Evolutionary conservation across 345 rosid genomes (phyloP).

Genomic region (Eutrema japonicum): DNA sequence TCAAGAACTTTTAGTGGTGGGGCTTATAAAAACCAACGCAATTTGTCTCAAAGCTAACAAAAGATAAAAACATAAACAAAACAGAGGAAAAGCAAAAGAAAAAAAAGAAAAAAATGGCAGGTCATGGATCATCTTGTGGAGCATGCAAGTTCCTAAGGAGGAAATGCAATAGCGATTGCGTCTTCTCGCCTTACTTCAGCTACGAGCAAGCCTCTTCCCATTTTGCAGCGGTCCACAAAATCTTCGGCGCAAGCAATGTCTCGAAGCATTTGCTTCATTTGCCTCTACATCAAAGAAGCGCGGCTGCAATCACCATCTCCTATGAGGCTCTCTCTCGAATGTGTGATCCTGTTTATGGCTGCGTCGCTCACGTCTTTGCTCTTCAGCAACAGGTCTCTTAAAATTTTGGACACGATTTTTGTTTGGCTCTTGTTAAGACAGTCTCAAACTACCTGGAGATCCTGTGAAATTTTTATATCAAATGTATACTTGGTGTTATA

Average conservation of each 20-base stretch:
- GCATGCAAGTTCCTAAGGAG: constrained; percentile 70
- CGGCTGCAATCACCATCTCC: constrained; percentile 59
- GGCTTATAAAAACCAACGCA: constrained; percentile 38
- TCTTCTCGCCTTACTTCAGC: constrained; percentile 58
- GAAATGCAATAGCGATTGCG: constrained; percentile 58
- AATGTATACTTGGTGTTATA: too few species aligned
- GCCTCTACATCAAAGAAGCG: constrained; percentile 54
- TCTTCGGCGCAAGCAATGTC: constrained; percentile 67
- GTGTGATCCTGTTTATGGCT: constrained; percentile 64
- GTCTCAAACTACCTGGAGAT: too few species aligned
- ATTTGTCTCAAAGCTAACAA: constrained; percentile 24
- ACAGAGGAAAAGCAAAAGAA: constrained; percentile 6
- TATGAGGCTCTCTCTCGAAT: constrained; percentile 67
- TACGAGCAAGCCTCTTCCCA: constrained; percentile 60
- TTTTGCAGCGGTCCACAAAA: constrained; percentile 67
- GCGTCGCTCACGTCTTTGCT: constrained; percentile 64
- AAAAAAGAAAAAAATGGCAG: constrained; percentile 20
- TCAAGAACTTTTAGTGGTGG: constrained; percentile 27
- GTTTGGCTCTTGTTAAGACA: not conserved
- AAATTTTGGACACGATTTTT: not conserved
- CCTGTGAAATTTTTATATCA: too few species aligned
- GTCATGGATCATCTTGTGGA: constrained; percentile 60
- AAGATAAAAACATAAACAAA: constrained; percentile 19
- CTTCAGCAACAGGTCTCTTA: constrained; percentile 61
- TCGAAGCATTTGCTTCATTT: constrained; percentile 58